These are phyloP conservation scores for Aspergillus indologenus DNA, from an alignment of 495 filamentous ascomycete species.

Conservation along the genomic window DNA sequence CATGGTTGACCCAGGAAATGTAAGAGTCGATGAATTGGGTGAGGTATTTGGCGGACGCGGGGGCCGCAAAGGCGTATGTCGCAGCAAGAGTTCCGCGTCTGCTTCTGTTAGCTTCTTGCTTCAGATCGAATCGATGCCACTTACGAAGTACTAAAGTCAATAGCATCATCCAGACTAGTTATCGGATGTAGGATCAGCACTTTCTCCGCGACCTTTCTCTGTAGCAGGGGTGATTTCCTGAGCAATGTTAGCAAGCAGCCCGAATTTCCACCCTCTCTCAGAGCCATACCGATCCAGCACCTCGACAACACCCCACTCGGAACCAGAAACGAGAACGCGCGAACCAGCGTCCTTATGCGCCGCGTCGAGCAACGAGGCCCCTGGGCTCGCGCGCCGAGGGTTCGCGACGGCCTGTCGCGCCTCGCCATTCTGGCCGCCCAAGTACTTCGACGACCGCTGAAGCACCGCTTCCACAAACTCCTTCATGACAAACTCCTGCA, in stretches of 20 bases:
- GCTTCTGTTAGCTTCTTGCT: neutral
- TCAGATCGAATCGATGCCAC: neutral
- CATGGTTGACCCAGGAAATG: conserved; percentile 49
- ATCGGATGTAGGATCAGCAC: conserved; percentile 37
- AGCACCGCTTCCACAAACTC: conserved; percentile 46
- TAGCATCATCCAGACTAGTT: conserved; percentile 45
- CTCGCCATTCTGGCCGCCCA: conserved; percentile 30
- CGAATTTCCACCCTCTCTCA: neutral
- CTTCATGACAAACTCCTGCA: conserved; percentile 55
- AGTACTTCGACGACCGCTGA: conserved; percentile 31
- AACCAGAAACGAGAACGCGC: conserved; percentile 28
- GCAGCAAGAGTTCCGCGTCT: conserved; percentile 37
- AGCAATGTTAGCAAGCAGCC: neutral
- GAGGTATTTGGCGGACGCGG: conserved; percentile 49
- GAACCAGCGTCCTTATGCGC: conserved; percentile 23
- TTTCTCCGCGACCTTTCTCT: conserved; percentile 31
- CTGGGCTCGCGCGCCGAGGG: conserved; percentile 14
- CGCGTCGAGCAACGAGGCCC: conserved; percentile 21
- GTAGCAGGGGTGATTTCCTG: conserved; percentile 27
- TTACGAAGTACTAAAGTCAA: conserved; percentile 35
- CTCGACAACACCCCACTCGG: conserved; percentile 31
- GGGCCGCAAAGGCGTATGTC: conserved; percentile 48
- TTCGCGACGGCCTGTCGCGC: conserved; percentile 15
- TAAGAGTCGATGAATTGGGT: conserved; percentile 48
- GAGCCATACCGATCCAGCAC: conserved; percentile 27